These are phyloP conservation scores for Colletotrichum sp. DNA, from an alignment of 2,329 filamentous ascomycete species.

Conservation along the genomic window DNA sequence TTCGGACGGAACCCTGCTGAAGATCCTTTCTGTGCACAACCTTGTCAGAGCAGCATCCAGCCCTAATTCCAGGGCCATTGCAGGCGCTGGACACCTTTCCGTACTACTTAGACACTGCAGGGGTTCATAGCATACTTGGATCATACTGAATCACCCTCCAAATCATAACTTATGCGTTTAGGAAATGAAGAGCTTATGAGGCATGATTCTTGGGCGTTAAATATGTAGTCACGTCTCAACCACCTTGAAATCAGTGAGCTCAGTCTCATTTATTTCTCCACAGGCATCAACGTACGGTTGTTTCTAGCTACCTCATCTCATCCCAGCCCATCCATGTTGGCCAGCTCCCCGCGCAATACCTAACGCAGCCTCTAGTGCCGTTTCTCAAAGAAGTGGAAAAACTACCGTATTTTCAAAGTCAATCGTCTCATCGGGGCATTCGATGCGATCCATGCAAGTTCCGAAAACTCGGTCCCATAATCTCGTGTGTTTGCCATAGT, in stretches of 20 bases:
- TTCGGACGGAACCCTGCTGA: not conserved
- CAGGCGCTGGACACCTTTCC: not conserved
- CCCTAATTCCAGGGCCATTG: not conserved
- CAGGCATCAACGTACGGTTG: not conserved
- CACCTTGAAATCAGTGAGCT: not conserved
- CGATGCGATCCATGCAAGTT: conserved; percentile 39
- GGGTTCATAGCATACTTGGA: not conserved
- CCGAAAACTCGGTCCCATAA: conserved; percentile 42
- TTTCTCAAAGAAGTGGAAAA: conserved; percentile 31
- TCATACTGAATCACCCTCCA: not conserved
- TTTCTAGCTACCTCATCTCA: not conserved
- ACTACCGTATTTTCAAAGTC: conserved; percentile 30
- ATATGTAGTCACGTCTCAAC: not conserved
- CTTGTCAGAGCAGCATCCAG: not conserved
- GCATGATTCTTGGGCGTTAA: not conserved
- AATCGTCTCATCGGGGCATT: conserved; percentile 33
- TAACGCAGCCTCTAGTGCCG: not conserved
- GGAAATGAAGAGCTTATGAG: not conserved
- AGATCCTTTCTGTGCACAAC: not conserved
- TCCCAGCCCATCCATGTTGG: not conserved
- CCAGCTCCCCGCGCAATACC: not conserved
- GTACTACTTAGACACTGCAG: not conserved
- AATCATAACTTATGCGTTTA: not conserved
- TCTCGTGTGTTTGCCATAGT: conserved; percentile 43
- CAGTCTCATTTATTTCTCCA: not conserved